These are phyloP conservation scores for Volutella citrinella DNA, from an alignment of 2,329 filamentous ascomycete species.

Conservation along the genomic window DNA sequence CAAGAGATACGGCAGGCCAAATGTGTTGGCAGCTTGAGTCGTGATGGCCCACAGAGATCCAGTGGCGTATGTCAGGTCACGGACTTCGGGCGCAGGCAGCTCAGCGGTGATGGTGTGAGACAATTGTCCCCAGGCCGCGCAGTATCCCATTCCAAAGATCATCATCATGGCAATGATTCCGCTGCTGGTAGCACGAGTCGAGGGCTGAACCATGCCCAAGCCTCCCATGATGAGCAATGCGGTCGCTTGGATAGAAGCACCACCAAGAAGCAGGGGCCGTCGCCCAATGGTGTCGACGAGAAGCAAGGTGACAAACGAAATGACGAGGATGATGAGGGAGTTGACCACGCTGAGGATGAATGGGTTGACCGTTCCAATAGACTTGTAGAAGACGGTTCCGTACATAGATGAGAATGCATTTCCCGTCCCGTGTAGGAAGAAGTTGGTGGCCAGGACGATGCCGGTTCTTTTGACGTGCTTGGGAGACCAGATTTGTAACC, in stretches of 20 bases:
- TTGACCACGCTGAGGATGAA: slow-evolving; percentile 23
- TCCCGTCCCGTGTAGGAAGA: slow-evolving; percentile 30
- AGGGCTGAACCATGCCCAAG: slow-evolving; percentile 24
- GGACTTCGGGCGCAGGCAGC: slow-evolving; percentile 28
- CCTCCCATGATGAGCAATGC: slow-evolving; percentile 35
- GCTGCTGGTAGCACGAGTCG: slow-evolving; percentile 15
- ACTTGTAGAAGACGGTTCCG: slow-evolving; percentile 28
- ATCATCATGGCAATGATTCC: slow-evolving; percentile 32
- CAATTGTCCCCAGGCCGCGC: slow-evolving; percentile 32
- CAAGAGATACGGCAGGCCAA: slow-evolving; percentile 36
- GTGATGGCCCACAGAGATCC: slow-evolving; percentile 21
- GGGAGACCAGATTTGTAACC: slow-evolving; percentile 23
- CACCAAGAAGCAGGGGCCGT: slow-evolving; percentile 22
- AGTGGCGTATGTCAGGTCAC: slow-evolving; percentile 29
- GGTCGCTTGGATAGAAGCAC: slow-evolving; percentile 25
- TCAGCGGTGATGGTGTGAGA: slow-evolving; percentile 35
- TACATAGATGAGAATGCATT: slow-evolving; percentile 28
- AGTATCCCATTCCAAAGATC: slow-evolving; percentile 29
- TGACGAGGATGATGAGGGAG: slow-evolving; percentile 15
- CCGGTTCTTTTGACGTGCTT: slow-evolving; percentile 22
- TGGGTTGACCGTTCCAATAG: slow-evolving; percentile 26
- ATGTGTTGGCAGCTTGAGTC: slow-evolving; percentile 17
- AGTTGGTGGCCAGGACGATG: slow-evolving; percentile 24
- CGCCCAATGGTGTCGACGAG: slow-evolving; percentile 20
- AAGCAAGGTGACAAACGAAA: slow-evolving; percentile 12